A percentile compares a stretch with the other conserved stretches of the same genome.
Evolutionary conservation across 345 rosid species (phyloP).

Genomic region (Kandelia obovata): DNA sequence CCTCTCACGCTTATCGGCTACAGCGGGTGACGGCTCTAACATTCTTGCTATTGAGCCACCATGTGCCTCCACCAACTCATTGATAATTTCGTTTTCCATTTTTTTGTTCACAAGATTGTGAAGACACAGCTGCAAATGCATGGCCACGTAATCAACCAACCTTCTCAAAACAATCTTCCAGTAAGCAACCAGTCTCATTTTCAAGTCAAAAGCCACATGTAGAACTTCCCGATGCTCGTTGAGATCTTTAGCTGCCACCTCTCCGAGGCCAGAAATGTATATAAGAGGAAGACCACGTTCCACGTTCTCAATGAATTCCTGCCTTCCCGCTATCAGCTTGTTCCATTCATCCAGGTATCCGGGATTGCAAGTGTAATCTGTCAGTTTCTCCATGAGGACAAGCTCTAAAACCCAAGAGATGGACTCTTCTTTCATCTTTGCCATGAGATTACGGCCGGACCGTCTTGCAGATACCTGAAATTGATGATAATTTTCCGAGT

Average conservation of each 20-base stretch:
- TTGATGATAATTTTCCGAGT: constrained; percentile 22
- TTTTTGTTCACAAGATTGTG: constrained; percentile 21
- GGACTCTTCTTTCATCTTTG: constrained; percentile 31
- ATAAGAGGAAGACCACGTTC: background rate
- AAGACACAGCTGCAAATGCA: constrained; percentile 18
- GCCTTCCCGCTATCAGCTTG: constrained; percentile 14
- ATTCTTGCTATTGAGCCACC: constrained; percentile 26
- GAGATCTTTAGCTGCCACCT: background rate
- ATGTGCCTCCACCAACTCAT: constrained; percentile 17
- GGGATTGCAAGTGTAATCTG: constrained; percentile 35
- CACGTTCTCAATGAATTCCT: background rate
- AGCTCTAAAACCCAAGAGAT: constrained; percentile 25
- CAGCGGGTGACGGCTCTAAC: constrained; percentile 25
- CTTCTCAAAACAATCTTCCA: constrained; percentile 34
- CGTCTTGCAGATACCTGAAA: constrained; percentile 15
- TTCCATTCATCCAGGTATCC: constrained; percentile 29
- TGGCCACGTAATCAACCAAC: constrained; percentile 27
- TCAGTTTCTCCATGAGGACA: constrained; percentile 35
- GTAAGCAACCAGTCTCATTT: constrained; percentile 28
- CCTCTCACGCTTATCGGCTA: constrained; percentile 24
- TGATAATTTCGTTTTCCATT: constrained; percentile 17
- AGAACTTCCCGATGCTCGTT: background rate
- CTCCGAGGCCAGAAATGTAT: constrained; percentile 14
- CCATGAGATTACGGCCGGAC: constrained; percentile 24
- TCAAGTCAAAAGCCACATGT: constrained; percentile 27